Percentiles rank a stretch among this genome's conserved stretches.
These are phyloP conservation scores for Hawksworthiomyces lignivorus DNA, from an alignment of 2,329 filamentous ascomycete species.

Conservation along the genomic window DNA sequence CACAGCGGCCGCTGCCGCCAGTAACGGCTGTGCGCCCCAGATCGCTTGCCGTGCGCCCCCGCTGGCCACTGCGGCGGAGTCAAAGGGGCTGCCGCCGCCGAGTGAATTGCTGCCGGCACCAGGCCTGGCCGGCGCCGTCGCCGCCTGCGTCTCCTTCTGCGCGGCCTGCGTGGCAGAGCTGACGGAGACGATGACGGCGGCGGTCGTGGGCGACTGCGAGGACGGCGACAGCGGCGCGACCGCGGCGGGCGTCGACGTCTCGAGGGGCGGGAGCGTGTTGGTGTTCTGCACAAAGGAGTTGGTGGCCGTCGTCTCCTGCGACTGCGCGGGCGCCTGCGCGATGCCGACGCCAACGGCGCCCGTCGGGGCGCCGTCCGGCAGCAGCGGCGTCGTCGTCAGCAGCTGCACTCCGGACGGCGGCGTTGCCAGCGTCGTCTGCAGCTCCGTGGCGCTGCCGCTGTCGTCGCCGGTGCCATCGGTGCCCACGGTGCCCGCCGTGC, in stretches of 20 bases:
- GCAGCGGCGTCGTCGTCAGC: background rate
- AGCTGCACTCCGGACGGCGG: too few species aligned
- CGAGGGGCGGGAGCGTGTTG: background rate
- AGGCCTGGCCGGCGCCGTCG: background rate
- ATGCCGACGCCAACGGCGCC: background rate
- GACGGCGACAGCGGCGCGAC: background rate
- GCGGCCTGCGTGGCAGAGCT: background rate
- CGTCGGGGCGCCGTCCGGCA: conserved; percentile 1
- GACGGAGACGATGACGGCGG: background rate
- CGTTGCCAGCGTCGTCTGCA: too few species aligned
- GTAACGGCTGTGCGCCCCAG: background rate
- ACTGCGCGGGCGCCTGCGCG: background rate
- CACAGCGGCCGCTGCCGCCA: background rate
- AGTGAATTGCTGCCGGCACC: background rate
- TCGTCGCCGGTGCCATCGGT: background rate
- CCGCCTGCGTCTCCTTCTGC: conserved; percentile 2
- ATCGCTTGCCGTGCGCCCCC: too few species aligned
- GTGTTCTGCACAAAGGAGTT: conserved; percentile 1
- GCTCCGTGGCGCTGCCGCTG: background rate
- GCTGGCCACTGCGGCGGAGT: conserved; percentile 7
- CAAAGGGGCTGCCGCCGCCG: conserved; percentile 22
- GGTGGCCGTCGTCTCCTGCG: background rate
- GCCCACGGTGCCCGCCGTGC: background rate
- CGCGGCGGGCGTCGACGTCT: background rate
- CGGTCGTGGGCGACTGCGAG: background rate